Evolutionary conservation across 768 basidiomycete species (phyloP).

Genomic region (Scleroderma citrinum): DNA sequence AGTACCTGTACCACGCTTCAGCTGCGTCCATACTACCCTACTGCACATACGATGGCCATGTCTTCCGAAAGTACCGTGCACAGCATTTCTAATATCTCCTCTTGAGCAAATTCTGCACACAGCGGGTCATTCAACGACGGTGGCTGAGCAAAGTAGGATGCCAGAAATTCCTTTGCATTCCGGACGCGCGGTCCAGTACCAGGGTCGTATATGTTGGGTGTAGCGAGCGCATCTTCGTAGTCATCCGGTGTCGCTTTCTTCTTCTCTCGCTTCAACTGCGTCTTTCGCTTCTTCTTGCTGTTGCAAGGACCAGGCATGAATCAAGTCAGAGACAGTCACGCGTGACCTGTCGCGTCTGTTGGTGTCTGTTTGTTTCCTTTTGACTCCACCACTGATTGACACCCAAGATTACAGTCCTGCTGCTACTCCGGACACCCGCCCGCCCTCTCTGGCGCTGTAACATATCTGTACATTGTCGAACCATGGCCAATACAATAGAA

Average conservation of each 20-base stretch:
- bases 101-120: constrained; percentile 73
- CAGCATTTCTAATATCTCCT: constrained; percentile 72
- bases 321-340: too few relatives aligned
- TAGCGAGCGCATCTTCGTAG: constrained; percentile 25
- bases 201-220: constrained; percentile 69
- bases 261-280: constrained; percentile 29
- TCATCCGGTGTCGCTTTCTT: constrained; percentile 9
- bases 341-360: constrained; percentile 12
- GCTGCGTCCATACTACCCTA: background rate
- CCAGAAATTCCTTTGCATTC: constrained; percentile 58
- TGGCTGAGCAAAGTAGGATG: constrained; percentile 61
- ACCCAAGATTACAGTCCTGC: constrained; percentile 21
- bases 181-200: constrained; percentile 76
- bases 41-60: constrained; percentile 52
- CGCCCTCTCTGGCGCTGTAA: constrained; percentile 30
- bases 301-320: constrained; percentile 66
- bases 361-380: too few relatives aligned
- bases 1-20: constrained; percentile 42
- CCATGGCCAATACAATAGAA: constrained; percentile 61
- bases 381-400: constrained; percentile 15
- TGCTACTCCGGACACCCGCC: constrained; percentile 16
- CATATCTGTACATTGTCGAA: constrained; percentile 18
- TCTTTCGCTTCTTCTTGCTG: constrained; percentile 40
- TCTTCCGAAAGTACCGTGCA: constrained; percentile 65
- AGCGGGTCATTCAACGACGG: constrained; percentile 58